phyloP scores from a whole-genome alignment of 2,329 filamentous ascomycete species.

The Aspergillus nomiae region DNA sequence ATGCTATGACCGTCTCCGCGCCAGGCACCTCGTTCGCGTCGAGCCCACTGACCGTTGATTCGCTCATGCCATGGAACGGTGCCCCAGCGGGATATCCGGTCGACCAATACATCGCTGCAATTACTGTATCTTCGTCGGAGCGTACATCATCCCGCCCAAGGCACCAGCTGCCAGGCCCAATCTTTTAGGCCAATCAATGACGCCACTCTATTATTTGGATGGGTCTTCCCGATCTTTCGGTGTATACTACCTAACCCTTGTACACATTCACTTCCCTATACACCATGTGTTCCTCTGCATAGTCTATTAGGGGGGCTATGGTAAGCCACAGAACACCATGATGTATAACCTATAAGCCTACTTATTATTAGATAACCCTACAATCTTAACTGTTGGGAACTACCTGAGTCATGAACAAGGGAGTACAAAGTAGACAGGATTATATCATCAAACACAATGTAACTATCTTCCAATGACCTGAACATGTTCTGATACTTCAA shows the following conservation, averaged over 20 bases:
- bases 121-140: constrained; percentile 24
- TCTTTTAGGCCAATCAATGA: constrained; percentile 23
- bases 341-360: background rate
- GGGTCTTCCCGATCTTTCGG: constrained; percentile 28
- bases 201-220: constrained; percentile 16
- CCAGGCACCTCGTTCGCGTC: constrained; percentile 19
- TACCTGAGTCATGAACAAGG: background rate
- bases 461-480: background rate
- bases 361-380: background rate
- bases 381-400: too few relatives aligned
- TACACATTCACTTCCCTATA: constrained; percentile 8
- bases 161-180: constrained; percentile 29
- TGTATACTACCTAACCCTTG: constrained; percentile 16
- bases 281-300: background rate
- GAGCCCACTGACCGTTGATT: constrained; percentile 15
- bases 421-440: background rate
- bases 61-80: constrained; percentile 11
- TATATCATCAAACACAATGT: background rate
- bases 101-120: constrained; percentile 25
- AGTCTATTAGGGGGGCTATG: background rate
- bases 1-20: constrained; percentile 15
- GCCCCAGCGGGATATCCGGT: constrained; percentile 15
- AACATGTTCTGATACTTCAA: constrained; percentile 4
- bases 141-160: constrained; percentile 34
- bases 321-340: background rate